Evolutionary conservation across 352 stramenopile genomes (phyloP).

Genomic region (Pythium chondricola): DNA sequence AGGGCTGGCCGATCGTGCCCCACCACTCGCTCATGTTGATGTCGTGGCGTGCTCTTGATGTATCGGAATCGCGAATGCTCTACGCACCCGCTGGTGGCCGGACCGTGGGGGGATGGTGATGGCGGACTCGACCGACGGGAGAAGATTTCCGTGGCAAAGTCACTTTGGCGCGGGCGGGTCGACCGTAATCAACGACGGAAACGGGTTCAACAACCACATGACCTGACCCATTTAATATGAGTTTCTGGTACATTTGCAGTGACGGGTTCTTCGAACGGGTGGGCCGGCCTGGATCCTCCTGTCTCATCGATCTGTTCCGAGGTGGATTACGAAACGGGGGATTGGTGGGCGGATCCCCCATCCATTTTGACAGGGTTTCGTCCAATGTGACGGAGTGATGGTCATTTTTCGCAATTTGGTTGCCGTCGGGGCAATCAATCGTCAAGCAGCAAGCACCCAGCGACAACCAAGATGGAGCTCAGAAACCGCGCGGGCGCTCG

Average conservation of each 20-base stretch:
- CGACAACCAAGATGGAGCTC: slow-evolving; percentile 43
- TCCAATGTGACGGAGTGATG: slow-evolving; percentile 7
- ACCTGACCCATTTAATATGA: too few species aligned
- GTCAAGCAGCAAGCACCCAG: not conserved
- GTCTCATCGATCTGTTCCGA: slow-evolving; percentile 6
- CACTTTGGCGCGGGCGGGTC: too few species aligned
- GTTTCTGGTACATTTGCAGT: too few species aligned
- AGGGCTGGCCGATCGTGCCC: slow-evolving; percentile 67
- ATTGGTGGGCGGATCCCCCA: not conserved
- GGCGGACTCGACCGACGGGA: not conserved
- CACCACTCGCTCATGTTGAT: slow-evolving; percentile 72
- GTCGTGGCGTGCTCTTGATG: slow-evolving; percentile 1
- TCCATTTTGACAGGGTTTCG: slow-evolving; percentile 2
- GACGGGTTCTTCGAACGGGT: too few species aligned
- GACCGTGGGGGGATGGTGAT: not conserved
- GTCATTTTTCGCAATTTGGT: too few species aligned
- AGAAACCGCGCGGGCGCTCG: slow-evolving; percentile 35
- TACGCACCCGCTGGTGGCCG: not conserved
- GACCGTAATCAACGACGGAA: too few species aligned
- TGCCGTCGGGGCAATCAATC: not conserved
- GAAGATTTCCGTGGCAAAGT: slow-evolving; percentile 15
- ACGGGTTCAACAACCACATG: too few species aligned
- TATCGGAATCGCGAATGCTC: not conserved
- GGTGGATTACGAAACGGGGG: slow-evolving; percentile 5
- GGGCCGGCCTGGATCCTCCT: slow-evolving; percentile 8